Conservation (phyloP, 1,284 basidiomycete species). For the Pholiota adiposa region DNA sequence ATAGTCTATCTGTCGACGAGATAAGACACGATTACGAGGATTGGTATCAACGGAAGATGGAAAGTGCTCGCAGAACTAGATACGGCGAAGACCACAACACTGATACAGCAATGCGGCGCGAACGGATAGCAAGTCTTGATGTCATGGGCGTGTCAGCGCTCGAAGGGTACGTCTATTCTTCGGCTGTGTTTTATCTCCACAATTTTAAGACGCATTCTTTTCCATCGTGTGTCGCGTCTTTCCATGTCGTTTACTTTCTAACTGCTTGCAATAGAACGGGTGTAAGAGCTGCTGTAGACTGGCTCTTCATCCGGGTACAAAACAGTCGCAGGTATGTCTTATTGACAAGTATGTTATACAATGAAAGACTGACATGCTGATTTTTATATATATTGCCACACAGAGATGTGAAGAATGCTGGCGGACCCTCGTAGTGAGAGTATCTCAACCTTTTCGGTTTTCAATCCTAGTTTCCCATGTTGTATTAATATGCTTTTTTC, state of each 20-base stretch:
- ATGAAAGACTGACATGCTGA: too few relatives aligned
- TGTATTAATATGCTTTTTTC: too few relatives aligned
- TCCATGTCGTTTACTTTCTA: too few relatives aligned
- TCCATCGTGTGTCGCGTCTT: too few relatives aligned
- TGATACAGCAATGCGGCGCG: constrained; percentile 54
- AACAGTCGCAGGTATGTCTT: constrained; percentile 67
- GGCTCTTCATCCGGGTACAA: constrained; percentile 92
- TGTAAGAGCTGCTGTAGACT: constrained; percentile 88
- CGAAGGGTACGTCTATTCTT: constrained; percentile 71
- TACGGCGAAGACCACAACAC: constrained; percentile 45
- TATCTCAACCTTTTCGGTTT: too few relatives aligned
- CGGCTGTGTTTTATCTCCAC: neutral
- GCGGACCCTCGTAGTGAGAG: neutral
- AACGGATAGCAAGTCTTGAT: constrained; percentile 83
- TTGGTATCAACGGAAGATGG: constrained; percentile 79
- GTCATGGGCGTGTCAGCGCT: constrained; percentile 90
- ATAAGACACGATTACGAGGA: constrained; percentile 90
- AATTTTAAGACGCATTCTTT: too few relatives aligned
- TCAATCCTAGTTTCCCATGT: too few relatives aligned
- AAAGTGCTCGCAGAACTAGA: constrained; percentile 58
- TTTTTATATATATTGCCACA: too few relatives aligned
- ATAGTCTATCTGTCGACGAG: constrained; percentile 83
- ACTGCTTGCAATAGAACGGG: constrained; percentile 80
- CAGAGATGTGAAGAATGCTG: constrained; percentile 18
- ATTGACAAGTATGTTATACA: neutral